Evolutionary conservation across 2,329 filamentous ascomycete species (phyloP).

Genomic region (Paraphoma sp.): DNA sequence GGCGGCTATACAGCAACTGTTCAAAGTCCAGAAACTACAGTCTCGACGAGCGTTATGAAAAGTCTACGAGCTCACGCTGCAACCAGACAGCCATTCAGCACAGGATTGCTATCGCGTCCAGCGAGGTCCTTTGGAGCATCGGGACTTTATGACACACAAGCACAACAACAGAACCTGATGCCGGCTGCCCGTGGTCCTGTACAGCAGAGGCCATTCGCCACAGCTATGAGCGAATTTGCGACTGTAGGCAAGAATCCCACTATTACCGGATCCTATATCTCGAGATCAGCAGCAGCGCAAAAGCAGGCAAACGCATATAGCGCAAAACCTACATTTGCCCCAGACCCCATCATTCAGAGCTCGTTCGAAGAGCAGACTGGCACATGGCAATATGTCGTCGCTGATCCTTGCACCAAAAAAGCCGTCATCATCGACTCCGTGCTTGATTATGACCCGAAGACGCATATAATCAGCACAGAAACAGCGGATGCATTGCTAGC

Average conservation of each 20-base stretch:
- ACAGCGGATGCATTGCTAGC: constrained; percentile 62
- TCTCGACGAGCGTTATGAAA: neutral
- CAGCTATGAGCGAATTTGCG: too few relatives aligned
- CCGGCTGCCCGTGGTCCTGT: too few relatives aligned
- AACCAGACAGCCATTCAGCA: neutral
- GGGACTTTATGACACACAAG: neutral
- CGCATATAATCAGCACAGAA: constrained; percentile 55
- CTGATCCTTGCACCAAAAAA: constrained; percentile 56
- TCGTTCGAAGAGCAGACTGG: constrained; percentile 52
- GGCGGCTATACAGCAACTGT: too few relatives aligned
- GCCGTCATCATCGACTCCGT: constrained; percentile 70
- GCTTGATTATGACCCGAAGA: constrained; percentile 61
- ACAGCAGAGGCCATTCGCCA: too few relatives aligned
- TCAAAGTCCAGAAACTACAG: too few relatives aligned
- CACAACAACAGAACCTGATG: neutral
- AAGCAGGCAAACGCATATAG: neutral
- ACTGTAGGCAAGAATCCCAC: too few relatives aligned
- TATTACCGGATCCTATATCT: too few relatives aligned
- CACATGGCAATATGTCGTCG: constrained; percentile 68
- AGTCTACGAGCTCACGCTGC: neutral
- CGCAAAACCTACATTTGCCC: neutral
- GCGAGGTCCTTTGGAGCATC: neutral
- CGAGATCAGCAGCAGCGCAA: neutral
- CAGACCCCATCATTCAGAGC: constrained; percentile 23
- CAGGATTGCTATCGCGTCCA: neutral